Evolutionary conservation across 257 asterid species (phyloP).

Genomic region (Nicotiana sylvestris): DNA sequence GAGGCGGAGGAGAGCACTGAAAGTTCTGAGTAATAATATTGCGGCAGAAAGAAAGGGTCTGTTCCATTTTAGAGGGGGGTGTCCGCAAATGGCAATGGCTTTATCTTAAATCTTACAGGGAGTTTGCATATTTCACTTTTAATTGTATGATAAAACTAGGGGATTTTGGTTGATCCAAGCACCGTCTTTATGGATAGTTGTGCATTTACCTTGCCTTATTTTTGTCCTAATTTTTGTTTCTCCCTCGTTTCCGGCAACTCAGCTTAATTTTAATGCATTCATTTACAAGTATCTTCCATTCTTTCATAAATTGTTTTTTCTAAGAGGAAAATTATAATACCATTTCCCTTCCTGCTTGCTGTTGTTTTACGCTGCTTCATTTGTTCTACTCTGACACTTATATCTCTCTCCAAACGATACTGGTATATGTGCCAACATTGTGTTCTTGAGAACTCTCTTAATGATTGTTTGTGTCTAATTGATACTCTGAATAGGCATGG

Average conservation of each 20-base stretch:
- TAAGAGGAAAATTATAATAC: no score
- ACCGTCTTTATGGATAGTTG: not conserved
- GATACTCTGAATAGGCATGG: no score
- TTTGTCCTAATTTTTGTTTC: not conserved
- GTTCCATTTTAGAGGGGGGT: not conserved
- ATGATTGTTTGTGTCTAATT: no score
- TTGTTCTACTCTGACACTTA: no score
- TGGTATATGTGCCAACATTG: no score
- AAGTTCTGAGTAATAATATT: not conserved
- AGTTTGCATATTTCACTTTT: not conserved
- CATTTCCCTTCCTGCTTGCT: no score
- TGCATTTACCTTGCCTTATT: not conserved
- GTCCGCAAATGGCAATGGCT: not conserved
- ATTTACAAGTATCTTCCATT: not conserved
- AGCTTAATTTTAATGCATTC: not conserved
- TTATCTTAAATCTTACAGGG: not conserved
- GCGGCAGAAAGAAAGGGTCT: not conserved
- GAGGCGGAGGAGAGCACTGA: not conserved
- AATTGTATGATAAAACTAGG: slow-evolving; percentile 7
- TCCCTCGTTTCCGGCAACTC: not conserved
- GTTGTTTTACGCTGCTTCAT: no score
- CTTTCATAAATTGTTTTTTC: no score
- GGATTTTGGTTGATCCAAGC: not conserved
- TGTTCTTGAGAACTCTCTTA: no score
- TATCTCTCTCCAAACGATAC: no score